phyloP scores from a whole-genome alignment of 257 asterid genomes.

The Buddleja alternifolia region DNA sequence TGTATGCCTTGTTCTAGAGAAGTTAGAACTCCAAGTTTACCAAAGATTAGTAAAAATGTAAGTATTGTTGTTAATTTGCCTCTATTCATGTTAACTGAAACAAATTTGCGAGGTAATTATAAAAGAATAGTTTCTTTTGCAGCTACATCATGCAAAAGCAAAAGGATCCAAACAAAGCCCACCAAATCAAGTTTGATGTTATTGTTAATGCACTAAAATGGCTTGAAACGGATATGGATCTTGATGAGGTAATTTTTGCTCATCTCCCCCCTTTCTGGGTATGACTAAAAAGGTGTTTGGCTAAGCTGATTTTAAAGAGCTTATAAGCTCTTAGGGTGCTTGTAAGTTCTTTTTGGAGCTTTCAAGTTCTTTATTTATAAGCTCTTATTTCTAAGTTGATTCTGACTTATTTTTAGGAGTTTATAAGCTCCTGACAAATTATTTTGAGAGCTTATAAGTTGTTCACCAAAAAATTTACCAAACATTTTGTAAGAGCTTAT shows the following conservation, averaged over 20 bases:
- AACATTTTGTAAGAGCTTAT: too few relatives aligned
- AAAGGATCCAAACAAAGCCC: conserved; percentile 84
- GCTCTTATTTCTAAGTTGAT: too few relatives aligned
- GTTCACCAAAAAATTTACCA: too few relatives aligned
- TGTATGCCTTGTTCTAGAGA: conserved; percentile 89
- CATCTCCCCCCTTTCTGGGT: too few relatives aligned
- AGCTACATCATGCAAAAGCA: conserved; percentile 82
- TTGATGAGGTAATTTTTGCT: conserved; percentile 72
- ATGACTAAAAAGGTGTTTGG: too few relatives aligned
- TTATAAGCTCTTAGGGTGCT: too few relatives aligned
- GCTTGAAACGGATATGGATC: conserved; percentile 90
- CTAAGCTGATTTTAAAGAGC: too few relatives aligned
- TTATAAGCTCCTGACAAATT: too few relatives aligned
- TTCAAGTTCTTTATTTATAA: too few relatives aligned
- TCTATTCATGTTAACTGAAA: conserved; percentile 2
- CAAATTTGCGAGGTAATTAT: not conserved
- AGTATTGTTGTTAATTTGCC: conserved; percentile 25
- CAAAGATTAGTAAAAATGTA: conserved; percentile 90
- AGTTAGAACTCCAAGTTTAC: conserved; percentile 97
- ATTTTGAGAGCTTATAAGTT: too few relatives aligned
- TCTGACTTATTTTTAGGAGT: too few relatives aligned
- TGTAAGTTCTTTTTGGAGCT: too few relatives aligned
- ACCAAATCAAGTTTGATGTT: conserved; percentile 86
- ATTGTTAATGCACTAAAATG: conserved; percentile 87
- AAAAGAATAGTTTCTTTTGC: conserved; percentile 28